These are phyloP conservation scores for Stentor roeselii DNA, from an alignment of 73 alveolate genomes.

Conservation along the genomic window DNA sequence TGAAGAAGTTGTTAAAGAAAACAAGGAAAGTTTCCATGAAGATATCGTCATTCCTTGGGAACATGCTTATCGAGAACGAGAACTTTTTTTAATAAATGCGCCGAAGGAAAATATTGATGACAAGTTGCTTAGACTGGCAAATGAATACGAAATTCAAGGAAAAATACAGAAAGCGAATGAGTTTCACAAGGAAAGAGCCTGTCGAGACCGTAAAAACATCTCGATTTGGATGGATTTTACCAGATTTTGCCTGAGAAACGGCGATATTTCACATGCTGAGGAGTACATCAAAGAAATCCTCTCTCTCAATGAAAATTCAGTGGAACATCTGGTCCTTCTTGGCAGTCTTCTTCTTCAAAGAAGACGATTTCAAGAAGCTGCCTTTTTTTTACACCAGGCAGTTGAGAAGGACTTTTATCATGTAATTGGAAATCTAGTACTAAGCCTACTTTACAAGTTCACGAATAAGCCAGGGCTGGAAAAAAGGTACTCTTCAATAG, in stretches of 20 bases:
- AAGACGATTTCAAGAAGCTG: constrained; percentile 59
- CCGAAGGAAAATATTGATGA: constrained; percentile 80
- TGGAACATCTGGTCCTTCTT: constrained; percentile 44
- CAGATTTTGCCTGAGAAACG: constrained; percentile 62
- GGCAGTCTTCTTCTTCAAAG: constrained; percentile 50
- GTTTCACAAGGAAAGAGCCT: constrained; percentile 59
- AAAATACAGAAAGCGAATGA: constrained; percentile 71
- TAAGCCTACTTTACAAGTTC: constrained; percentile 43
- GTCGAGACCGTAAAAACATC: constrained; percentile 70
- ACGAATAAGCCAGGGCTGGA: constrained; percentile 50
- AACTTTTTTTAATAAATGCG: constrained; percentile 56
- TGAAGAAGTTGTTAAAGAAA: constrained; percentile 59
- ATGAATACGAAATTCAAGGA: constrained; percentile 87
- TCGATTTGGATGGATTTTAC: constrained; percentile 59
- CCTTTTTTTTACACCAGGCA: constrained; percentile 47
- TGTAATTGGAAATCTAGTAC: constrained; percentile 51
- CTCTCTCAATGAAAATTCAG: constrained; percentile 46
- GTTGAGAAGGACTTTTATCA: constrained; percentile 47
- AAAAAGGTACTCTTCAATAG: constrained; percentile 54
- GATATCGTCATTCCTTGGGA: constrained; percentile 70
- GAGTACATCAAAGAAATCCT: constrained; percentile 62
- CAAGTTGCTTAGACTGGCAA: constrained; percentile 76
- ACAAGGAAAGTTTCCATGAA: constrained; percentile 90
- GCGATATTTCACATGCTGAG: constrained; percentile 68
- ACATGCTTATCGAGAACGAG: constrained; percentile 75